Conservation (phyloP, 305 asterid genomes). For the Striga hermonthica region DNA sequence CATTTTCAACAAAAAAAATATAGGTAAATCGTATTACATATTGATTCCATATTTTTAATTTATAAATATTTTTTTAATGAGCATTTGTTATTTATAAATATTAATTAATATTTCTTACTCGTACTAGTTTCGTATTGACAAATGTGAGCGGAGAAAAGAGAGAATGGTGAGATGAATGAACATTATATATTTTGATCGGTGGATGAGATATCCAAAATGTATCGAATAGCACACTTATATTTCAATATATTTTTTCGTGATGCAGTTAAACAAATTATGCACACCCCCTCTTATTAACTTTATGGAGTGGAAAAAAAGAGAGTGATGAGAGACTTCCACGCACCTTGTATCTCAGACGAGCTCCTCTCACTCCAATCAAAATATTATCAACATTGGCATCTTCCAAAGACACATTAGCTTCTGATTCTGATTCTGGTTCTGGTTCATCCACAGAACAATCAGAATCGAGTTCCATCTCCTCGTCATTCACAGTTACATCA, state of each 20-base stretch:
- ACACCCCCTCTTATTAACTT: neutral
- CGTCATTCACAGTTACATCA: constrained; percentile 48
- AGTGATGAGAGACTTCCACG: constrained; percentile 8
- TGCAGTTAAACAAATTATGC: neutral
- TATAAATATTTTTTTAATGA: too few relatives aligned
- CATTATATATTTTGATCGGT: too few relatives aligned
- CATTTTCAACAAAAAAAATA: too few relatives aligned
- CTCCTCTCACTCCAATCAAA: constrained; percentile 61
- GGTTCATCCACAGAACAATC: constrained; percentile 66
- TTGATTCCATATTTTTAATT: too few relatives aligned
- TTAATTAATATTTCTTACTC: too few relatives aligned
- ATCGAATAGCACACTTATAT: neutral
- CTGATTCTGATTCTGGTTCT: constrained; percentile 44
- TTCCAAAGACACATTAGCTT: constrained; percentile 36
- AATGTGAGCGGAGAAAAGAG: too few relatives aligned
- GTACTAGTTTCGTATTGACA: too few relatives aligned
- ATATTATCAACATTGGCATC: constrained; percentile 52
- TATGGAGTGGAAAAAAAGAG: constrained; percentile 16
- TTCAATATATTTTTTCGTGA: neutral
- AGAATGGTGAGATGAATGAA: too few relatives aligned
- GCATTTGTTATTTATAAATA: too few relatives aligned
- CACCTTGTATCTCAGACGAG: constrained; percentile 71
- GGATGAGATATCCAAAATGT: neutral
- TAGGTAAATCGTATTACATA: too few relatives aligned
- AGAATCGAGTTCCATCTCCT: constrained; percentile 62